A percentile compares a stretch with the other conserved stretches of the same genome.
These are phyloP conservation scores for Urochloa ruziziensis DNA, from an alignment of 176 grass and related monocot genomes.

Conservation along the genomic window DNA sequence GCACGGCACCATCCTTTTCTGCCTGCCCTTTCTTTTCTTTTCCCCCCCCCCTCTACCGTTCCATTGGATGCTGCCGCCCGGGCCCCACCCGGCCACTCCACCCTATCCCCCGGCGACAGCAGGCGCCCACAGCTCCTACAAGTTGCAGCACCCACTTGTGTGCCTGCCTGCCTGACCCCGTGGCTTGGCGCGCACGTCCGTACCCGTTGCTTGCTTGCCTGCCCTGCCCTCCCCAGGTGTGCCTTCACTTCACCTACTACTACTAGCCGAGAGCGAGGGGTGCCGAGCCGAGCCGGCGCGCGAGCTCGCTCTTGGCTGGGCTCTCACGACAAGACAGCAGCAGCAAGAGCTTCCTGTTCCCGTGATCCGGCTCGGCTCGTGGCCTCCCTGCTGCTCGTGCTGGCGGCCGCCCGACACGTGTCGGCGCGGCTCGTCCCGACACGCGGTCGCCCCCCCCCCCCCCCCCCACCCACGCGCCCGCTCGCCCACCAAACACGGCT, in stretches of 20 bases:
- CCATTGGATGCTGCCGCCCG: background rate
- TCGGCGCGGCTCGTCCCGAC: conserved; percentile 23
- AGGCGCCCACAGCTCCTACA: background rate
- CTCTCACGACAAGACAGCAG: background rate
- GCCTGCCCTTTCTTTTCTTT: background rate
- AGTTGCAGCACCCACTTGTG: background rate
- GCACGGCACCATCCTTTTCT: background rate
- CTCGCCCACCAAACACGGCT: background rate
- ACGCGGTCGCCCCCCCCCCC: conserved; percentile 27
- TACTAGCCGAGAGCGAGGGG: too few species aligned
- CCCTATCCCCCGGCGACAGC: background rate
- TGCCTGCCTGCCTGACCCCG: background rate
- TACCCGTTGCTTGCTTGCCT: background rate
- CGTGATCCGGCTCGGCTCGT: background rate
- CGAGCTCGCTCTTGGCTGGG: background rate
- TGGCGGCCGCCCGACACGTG: conserved; percentile 29
- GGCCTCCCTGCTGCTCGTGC: too few species aligned
- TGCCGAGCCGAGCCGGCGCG: background rate
- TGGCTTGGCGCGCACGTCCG: background rate
- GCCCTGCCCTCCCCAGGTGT: background rate
- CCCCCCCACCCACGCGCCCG: conserved; percentile 3
- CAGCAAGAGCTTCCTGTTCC: too few species aligned
- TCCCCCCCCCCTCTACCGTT: too few species aligned
- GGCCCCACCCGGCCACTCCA: background rate
- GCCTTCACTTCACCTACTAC: too few species aligned